These are phyloP conservation scores for Juglanconis sp. DNA, from an alignment of 2,329 filamentous ascomycete species.

Conservation along the genomic window DNA sequence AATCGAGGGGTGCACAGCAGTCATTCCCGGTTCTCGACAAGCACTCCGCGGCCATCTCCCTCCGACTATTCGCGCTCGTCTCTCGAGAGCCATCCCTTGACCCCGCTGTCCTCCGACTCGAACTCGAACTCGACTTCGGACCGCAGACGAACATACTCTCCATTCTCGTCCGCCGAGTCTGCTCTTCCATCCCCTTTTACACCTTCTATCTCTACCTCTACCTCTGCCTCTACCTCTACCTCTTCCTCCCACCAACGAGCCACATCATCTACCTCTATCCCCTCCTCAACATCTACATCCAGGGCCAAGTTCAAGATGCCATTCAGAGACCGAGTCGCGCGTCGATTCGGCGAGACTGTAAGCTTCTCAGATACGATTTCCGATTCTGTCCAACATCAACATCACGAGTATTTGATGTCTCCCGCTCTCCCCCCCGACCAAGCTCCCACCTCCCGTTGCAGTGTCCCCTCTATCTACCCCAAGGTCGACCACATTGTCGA, in stretches of 20 bases:
- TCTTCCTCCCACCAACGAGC: not conserved
- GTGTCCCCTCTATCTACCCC: not conserved
- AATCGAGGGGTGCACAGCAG: not conserved
- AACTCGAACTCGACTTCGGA: not conserved
- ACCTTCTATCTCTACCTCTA: not conserved
- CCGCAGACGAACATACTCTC: not conserved
- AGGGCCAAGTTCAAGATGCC: constrained; percentile 23
- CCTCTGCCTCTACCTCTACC: not conserved
- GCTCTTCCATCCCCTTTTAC: not conserved
- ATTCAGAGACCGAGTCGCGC: constrained; percentile 36
- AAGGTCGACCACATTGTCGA: not conserved
- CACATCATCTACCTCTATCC: not conserved
- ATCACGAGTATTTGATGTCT: not conserved
- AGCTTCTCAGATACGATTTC: constrained; percentile 22
- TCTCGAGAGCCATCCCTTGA: not conserved
- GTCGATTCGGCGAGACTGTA: constrained; percentile 47
- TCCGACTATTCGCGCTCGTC: not conserved
- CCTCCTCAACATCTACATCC: not conserved
- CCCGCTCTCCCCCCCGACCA: no score
- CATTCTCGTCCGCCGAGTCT: no score
- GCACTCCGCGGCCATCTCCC: not conserved
- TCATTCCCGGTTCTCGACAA: not conserved
- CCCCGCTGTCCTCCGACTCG: not conserved
- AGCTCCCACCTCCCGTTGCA: not conserved
- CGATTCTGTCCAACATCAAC: not conserved